Percentiles rank a stretch among this genome's conserved stretches.
Evolutionary conservation across 139 green algal species (phyloP).

Genomic region (Chlorella sp.): DNA sequence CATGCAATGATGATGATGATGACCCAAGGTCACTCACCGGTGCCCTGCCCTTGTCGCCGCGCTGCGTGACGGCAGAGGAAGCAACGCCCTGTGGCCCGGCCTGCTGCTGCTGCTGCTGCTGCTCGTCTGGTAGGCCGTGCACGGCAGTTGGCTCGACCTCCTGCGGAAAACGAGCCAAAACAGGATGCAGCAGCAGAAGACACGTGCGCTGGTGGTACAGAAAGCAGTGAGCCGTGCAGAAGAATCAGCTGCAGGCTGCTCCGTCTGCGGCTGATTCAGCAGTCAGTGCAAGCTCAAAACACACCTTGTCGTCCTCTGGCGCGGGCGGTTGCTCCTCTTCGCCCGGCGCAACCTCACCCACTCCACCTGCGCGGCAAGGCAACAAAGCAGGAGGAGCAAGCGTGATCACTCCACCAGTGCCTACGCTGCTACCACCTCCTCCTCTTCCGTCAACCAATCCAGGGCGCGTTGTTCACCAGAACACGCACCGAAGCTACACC

Average conservation of each 20-base stretch:
- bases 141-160: slow-evolving; percentile 16
- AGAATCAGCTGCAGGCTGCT: too few relatives aligned
- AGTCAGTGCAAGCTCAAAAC: too few relatives aligned
- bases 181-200: too few relatives aligned
- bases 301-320: slow-evolving; percentile 5
- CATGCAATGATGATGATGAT: too few relatives aligned
- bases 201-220: too few relatives aligned
- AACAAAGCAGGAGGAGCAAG: too few relatives aligned
- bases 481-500: too few relatives aligned
- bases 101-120: slow-evolving; percentile 33
- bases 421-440: slow-evolving; percentile 15
- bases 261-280: too few relatives aligned
- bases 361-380: slow-evolving; percentile 12
- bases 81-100: slow-evolving; percentile 3
- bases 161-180: too few relatives aligned
- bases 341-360: slow-evolving; percentile 11
- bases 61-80: not conserved
- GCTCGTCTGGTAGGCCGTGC: slow-evolving; percentile 16
- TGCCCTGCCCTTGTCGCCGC: not conserved
- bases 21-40: too few relatives aligned
- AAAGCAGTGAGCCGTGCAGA: too few relatives aligned
- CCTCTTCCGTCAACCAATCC: slow-evolving; percentile 1
- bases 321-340: not conserved
- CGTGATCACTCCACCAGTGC: not conserved
- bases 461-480: too few relatives aligned